Percentiles rank a stretch among this genome's conserved stretches.
Evolutionary conservation across 306 rosid species (phyloP).

Genomic region (Glycine latifolia): DNA sequence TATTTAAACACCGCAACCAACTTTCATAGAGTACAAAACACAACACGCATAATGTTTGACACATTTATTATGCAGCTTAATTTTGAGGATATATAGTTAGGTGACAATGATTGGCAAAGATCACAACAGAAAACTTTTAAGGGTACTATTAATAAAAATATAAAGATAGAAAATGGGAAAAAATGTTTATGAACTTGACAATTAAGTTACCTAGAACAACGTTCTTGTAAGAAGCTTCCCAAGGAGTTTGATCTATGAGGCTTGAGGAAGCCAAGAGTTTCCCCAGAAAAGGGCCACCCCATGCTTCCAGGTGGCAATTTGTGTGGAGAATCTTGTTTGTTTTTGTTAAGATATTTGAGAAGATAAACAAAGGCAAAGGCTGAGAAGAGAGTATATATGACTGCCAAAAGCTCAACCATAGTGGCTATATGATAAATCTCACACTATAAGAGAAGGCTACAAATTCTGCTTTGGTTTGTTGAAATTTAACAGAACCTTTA

Average conservation of each 20-base stretch:
- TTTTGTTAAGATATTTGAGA: constrained; percentile 44
- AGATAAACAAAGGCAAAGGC: constrained; percentile 52
- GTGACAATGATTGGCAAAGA: not conserved
- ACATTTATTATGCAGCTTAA: not conserved
- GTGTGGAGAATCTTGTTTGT: constrained; percentile 17
- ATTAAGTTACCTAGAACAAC: constrained; percentile 59
- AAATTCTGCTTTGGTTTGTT: constrained; percentile 2
- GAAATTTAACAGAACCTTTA: not conserved
- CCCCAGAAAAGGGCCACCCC: constrained; percentile 79
- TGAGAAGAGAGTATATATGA: constrained; percentile 44
- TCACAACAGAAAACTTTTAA: not conserved
- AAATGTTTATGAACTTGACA: not conserved
- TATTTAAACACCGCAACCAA: not conserved
- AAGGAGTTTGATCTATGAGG: constrained; percentile 71
- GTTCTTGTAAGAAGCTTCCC: constrained; percentile 69
- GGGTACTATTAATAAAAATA: not conserved
- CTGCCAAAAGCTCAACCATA: constrained; percentile 46
- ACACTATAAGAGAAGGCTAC: constrained; percentile 20
- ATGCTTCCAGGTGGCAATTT: constrained; percentile 68
- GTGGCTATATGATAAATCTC: constrained; percentile 31
- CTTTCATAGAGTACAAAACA: not conserved
- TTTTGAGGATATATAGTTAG: not conserved
- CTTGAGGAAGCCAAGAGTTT: constrained; percentile 72
- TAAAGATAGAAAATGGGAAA: not conserved
- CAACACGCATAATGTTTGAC: not conserved